Conservation (phyloP, 2,329 filamentous ascomycete genomes). For the Fusarium sp. region DNA sequence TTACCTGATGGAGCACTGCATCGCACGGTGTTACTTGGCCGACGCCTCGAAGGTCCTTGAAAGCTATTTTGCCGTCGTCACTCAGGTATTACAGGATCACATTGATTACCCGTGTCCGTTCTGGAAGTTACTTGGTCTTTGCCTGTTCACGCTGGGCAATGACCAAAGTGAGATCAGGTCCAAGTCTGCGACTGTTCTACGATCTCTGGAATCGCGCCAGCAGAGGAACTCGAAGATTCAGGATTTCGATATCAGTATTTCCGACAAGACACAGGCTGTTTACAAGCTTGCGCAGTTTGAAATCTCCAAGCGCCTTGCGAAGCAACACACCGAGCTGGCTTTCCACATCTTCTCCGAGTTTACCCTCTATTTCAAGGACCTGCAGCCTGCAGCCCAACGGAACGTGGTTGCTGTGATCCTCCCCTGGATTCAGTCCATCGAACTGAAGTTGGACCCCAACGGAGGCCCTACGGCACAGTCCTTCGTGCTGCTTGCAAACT, state of each 20-base stretch:
- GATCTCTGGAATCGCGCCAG: constrained; percentile 85
- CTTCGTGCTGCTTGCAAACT: constrained; percentile 93
- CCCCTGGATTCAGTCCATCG: constrained; percentile 95
- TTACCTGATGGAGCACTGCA: constrained; percentile 88
- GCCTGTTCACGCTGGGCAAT: constrained; percentile 92
- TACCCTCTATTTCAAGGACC: constrained; percentile 89
- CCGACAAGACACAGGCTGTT: constrained; percentile 97
- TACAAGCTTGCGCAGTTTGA: constrained; percentile 98
- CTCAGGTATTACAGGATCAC: constrained; percentile 85
- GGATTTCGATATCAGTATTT: constrained; percentile 98
- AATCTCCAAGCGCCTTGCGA: constrained; percentile 89
- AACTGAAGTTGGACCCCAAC: constrained; percentile 91
- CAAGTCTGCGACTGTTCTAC: constrained; percentile 85
- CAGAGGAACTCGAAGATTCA: constrained; percentile 87
- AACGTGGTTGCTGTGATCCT: constrained; percentile 95
- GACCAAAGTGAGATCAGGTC: constrained; percentile 90
- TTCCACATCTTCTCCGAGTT: constrained; percentile 98
- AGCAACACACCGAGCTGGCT: constrained; percentile 88
- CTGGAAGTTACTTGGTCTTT: constrained; percentile 90
- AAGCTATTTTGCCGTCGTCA: constrained; percentile 95
- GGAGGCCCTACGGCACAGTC: constrained; percentile 91
- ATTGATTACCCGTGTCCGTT: constrained; percentile 87
- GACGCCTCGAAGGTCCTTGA: constrained; percentile 86
- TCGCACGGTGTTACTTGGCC: constrained; percentile 89
- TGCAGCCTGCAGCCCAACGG: constrained; percentile 84